These are phyloP conservation scores for Wickerhamiella cacticola DNA, from an alignment of 805 yeast genomes.

Conservation along the genomic window DNA sequence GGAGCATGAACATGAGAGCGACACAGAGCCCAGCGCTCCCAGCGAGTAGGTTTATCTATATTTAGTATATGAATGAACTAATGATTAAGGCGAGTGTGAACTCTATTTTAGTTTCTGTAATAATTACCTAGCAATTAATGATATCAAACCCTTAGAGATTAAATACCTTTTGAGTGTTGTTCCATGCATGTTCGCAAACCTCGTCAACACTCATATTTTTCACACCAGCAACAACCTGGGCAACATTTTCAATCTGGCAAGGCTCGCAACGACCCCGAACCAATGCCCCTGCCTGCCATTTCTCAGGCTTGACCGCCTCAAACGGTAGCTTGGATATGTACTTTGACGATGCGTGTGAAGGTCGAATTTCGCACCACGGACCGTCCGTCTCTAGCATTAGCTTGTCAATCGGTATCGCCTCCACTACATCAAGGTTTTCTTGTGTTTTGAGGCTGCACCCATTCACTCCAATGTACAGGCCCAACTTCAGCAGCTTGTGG, in stretches of 20 bases:
- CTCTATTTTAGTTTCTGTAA: too few species aligned
- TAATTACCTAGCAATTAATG: too few species aligned
- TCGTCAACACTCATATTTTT: conserved; percentile 34
- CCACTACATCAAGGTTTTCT: conserved; percentile 58
- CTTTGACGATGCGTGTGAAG: conserved; percentile 62
- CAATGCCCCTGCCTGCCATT: conserved; percentile 36
- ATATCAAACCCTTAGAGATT: too few species aligned
- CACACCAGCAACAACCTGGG: conserved; percentile 49
- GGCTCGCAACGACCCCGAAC: conserved; percentile 90
- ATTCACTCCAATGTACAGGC: conserved; percentile 68
- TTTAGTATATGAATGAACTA: too few species aligned
- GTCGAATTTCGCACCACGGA: conserved; percentile 95
- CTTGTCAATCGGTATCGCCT: conserved; percentile 53
- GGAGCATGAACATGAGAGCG: conserved; percentile 16
- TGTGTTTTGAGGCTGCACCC: conserved; percentile 83
- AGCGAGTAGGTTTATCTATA: conserved; percentile 8
- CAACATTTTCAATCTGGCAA: conserved; percentile 69
- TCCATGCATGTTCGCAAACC: conserved; percentile 40
- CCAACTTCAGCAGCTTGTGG: conserved; percentile 41
- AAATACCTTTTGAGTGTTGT: conserved; percentile 40
- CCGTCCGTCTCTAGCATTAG: conserved; percentile 88
- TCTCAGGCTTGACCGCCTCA: conserved; percentile 54
- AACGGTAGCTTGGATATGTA: conserved; percentile 40
- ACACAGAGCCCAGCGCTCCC: conserved; percentile 10
- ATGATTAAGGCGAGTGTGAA: too few species aligned